Conservation (phyloP, 257 asterid species). For the Cruciata laevipes region DNA sequence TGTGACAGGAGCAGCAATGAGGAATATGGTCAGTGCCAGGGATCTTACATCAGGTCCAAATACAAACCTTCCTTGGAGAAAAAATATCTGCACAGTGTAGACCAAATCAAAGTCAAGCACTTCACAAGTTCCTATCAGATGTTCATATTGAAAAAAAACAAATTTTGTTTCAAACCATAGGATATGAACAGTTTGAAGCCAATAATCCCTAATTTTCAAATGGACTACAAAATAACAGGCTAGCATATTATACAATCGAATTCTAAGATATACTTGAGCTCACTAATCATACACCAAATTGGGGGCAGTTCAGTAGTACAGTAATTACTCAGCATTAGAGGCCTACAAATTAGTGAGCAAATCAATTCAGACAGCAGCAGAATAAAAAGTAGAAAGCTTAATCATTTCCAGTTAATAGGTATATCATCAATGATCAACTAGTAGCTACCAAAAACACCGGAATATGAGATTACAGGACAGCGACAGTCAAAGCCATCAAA, state of each 20-base stretch:
- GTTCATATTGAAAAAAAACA: not conserved
- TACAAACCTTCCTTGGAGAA: constrained; percentile 79
- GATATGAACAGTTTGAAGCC: too few species aligned
- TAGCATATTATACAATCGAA: not conserved
- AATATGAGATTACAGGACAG: not conserved
- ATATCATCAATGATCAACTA: not conserved
- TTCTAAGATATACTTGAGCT: not conserved
- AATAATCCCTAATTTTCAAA: not conserved
- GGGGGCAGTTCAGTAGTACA: not conserved
- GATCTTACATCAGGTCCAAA: constrained; percentile 97
- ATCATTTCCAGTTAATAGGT: not conserved
- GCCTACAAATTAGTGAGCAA: not conserved
- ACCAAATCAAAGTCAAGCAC: constrained; percentile 16
- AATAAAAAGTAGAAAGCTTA: not conserved
- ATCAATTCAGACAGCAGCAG: not conserved
- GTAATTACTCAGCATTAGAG: not conserved
- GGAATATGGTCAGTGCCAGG: constrained; percentile 66
- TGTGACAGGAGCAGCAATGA: constrained; percentile 77
- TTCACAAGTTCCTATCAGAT: not conserved
- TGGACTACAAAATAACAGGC: not conserved
- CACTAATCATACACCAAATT: not conserved
- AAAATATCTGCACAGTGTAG: constrained; percentile 58
- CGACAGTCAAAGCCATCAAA: not conserved
- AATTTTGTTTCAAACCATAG: not conserved
- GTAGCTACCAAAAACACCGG: not conserved